Evolutionary conservation across 2,329 filamentous ascomycete species (phyloP).

Genomic region (Penicillium sp.): DNA sequence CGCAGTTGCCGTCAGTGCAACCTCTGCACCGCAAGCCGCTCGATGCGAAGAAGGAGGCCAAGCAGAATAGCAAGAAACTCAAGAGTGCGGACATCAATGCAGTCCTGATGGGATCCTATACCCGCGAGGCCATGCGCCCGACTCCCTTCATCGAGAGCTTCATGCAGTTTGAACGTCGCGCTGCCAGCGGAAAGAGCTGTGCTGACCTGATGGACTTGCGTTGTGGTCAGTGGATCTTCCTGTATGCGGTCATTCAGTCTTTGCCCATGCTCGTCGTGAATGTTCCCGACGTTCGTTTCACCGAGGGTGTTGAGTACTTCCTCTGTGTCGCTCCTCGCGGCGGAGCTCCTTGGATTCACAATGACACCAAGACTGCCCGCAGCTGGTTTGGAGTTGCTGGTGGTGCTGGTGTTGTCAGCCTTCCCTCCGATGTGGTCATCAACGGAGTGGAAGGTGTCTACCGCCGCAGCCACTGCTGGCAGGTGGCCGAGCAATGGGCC

Average conservation of each 20-base stretch:
- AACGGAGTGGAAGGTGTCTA: constrained; percentile 68
- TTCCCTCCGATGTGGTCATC: constrained; percentile 64
- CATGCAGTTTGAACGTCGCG: constrained; percentile 48
- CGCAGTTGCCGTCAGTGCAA: constrained; percentile 69
- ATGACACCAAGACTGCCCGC: constrained; percentile 44
- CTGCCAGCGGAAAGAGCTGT: constrained; percentile 43
- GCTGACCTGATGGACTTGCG: constrained; percentile 48
- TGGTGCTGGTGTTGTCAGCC: constrained; percentile 57
- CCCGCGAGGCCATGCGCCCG: constrained; percentile 63
- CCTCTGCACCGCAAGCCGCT: constrained; percentile 64
- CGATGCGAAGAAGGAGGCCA: constrained; percentile 70
- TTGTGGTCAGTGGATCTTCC: constrained; percentile 53
- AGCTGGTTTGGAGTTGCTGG: constrained; percentile 59
- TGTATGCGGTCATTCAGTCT: constrained; percentile 51
- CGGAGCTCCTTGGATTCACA: constrained; percentile 49
- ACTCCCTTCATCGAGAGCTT: constrained; percentile 49
- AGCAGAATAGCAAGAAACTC: constrained; percentile 67
- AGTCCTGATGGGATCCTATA: constrained; percentile 77
- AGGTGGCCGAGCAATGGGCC: constrained; percentile 61
- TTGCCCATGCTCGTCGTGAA: constrained; percentile 51
- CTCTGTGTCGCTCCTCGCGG: constrained; percentile 50
- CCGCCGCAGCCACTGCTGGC: constrained; percentile 68
- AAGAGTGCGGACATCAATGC: constrained; percentile 75
- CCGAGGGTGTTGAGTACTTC: constrained; percentile 50
- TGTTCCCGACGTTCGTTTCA: constrained; percentile 45